Evolutionary conservation across 495 filamentous ascomycete genomes (phyloP), one percentile per base, ranked within the genome.

Genomic region (Lepraria neglecta): DNA sequence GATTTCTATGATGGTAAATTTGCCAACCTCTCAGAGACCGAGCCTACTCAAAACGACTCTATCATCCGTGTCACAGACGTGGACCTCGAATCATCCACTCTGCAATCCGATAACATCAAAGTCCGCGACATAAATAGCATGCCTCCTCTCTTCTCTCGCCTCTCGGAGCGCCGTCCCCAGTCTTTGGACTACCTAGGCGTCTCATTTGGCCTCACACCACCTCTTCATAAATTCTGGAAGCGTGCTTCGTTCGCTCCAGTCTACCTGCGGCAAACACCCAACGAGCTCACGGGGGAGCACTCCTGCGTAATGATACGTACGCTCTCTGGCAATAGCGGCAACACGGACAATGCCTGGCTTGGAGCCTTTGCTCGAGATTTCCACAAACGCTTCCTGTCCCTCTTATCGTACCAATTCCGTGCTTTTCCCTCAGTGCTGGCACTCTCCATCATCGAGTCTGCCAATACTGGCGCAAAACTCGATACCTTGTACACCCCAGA

Each of bases 1-100:
- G 89, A 97, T 65, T 99, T 95, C 76, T 99, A 92, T 71, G 89
- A 96, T 70, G 92, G 92, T 64, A 96, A 95, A 71, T 96, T 96
- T 66, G 82, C 89, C 30, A 87, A 81, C 63, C 79, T 99, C 9
- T 86, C 86, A 1, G 89, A 92, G 69, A 74, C 78, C 48, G 77
- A 81, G 62, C 60, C 24, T 65, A 76, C 40, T 56, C 76, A 21
- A 78, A 82, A 35, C 62, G 77, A 83, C 38, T 74, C 74, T n/a
- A 87, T 95, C 70, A 79, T 87, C 12, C 80, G 91, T 51, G 87
- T 96, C 43, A 92, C 91, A 0, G 92, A 96, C 64, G 84, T 82
- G 17, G 92, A 96, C 68, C 79, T 96, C 2, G 85, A 86, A 56
- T 83, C 86, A 65, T 82, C 86, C 51, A 89, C 82, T 30, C 85